phyloP scores from a whole-genome alignment of 1,284 basidiomycete species.

The Violaceomyces palustris region DNA sequence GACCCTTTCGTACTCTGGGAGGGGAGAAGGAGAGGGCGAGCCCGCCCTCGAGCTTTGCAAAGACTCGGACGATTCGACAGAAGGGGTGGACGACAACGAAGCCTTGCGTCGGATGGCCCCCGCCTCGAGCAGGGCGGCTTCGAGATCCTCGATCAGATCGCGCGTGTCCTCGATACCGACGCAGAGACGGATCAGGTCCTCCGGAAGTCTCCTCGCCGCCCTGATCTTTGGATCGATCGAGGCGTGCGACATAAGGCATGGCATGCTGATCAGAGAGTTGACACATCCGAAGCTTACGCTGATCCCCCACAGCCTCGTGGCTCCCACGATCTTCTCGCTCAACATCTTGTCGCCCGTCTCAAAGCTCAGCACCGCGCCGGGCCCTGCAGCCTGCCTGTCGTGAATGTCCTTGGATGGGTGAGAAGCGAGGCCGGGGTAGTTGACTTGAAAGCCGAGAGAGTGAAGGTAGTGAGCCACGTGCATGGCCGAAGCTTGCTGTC shows the following conservation, averaged over 20 bases:
- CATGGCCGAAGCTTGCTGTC: conserved; percentile 79
- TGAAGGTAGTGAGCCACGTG: conserved; percentile 83
- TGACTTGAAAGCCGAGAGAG: conserved; percentile 80
- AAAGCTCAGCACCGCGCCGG: conserved; percentile 91
- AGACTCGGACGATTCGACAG: too few species aligned
- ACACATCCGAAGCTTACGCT: conserved; percentile 97
- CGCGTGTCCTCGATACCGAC: conserved; percentile 94
- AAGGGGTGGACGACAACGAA: too few species aligned
- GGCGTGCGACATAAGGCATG: conserved; percentile 98
- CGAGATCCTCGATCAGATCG: conserved; percentile 91
- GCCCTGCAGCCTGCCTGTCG: conserved; percentile 69
- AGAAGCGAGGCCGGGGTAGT: conserved; percentile 82
- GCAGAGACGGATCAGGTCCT: conserved; percentile 94
- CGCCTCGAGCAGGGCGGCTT: conserved; percentile 82
- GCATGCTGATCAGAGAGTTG: conserved; percentile 98
- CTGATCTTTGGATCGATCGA: conserved; percentile 91
- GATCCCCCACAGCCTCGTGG: conserved; percentile 91
- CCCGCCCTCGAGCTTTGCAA: too few species aligned
- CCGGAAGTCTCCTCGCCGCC: conserved; percentile 87
- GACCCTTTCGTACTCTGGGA: conserved; percentile 19
- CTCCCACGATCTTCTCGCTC: conserved; percentile 87
- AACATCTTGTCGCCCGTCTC: conserved; percentile 85
- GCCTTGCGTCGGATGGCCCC: conserved; percentile 65
- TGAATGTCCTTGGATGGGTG: conserved; percentile 85
- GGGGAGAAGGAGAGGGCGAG: background rate